These are phyloP conservation scores for Chalciporus pseudorubinellus DNA, from an alignment of 768 basidiomycete species.

Conservation along the genomic window DNA sequence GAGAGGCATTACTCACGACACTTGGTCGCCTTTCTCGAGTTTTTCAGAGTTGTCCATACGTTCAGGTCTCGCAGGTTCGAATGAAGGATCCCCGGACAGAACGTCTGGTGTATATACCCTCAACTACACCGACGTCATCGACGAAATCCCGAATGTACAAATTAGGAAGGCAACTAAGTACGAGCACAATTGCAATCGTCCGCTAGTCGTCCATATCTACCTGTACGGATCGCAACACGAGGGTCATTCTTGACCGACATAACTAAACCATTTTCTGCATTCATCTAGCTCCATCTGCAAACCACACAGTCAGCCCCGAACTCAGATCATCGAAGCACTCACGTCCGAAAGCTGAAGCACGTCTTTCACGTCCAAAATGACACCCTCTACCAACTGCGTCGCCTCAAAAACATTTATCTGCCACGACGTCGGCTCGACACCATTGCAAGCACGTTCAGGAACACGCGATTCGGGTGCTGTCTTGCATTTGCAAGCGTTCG, in stretches of 20 bases:
- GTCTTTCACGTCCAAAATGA: slow-evolving; percentile 26
- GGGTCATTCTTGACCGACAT: slow-evolving; percentile 9
- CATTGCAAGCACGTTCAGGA: neutral
- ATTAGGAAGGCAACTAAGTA: slow-evolving; percentile 10
- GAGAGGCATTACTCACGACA: too few relatives aligned
- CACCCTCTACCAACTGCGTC: slow-evolving; percentile 5
- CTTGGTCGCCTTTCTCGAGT: slow-evolving; percentile 32
- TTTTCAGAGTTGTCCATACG: slow-evolving; percentile 21
- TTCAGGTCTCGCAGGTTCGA: neutral
- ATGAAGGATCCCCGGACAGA: neutral
- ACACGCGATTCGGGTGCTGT: neutral
- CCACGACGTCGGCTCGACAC: slow-evolving; percentile 8
- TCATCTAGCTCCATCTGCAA: slow-evolving; percentile 25
- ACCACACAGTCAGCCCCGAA: slow-evolving; percentile 1
- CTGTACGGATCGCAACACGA: too few relatives aligned
- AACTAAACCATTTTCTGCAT: slow-evolving; percentile 22
- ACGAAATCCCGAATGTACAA: slow-evolving; percentile 6
- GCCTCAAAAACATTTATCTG: slow-evolving; percentile 12
- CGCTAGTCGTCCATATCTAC: neutral
- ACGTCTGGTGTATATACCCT: neutral
- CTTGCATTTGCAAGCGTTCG: slow-evolving; percentile 3
- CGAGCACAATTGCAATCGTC: neutral
- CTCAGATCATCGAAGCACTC: neutral
- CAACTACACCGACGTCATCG: slow-evolving; percentile 8
- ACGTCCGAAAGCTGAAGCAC: slow-evolving; percentile 23